Evolutionary conservation across 2,329 filamentous ascomycete genomes (phyloP).

Genomic region (Coniochaeta sp.): DNA sequence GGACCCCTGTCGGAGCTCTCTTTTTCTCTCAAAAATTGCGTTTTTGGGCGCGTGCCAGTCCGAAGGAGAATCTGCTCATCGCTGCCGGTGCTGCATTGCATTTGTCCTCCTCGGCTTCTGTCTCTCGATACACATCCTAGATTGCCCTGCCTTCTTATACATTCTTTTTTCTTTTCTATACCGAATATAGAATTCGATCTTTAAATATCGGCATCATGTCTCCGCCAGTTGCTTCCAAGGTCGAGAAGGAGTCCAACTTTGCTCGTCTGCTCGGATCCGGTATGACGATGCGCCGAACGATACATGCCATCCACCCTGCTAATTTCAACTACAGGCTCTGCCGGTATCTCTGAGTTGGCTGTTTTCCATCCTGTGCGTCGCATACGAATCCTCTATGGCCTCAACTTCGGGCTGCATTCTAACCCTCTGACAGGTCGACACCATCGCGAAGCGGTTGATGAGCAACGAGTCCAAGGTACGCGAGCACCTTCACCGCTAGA

Average conservation of each 20-base stretch:
- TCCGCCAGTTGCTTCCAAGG: conserved; percentile 38
- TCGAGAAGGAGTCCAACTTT: conserved; percentile 77
- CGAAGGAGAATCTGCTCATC: neutral
- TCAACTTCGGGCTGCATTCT: neutral
- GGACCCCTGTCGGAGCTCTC: neutral
- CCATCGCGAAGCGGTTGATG: conserved; percentile 98
- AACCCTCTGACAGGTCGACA: conserved; percentile 64
- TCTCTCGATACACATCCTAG: neutral
- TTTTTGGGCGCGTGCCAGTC: neutral
- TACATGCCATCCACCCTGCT: conserved; percentile 6
- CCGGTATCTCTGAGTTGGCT: conserved; percentile 86
- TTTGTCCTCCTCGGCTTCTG: neutral
- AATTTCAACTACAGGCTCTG: conserved; percentile 55
- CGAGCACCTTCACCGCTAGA: neutral
- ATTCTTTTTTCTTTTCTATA: neutral
- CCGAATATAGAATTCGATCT: neutral
- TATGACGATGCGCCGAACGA: conserved; percentile 28
- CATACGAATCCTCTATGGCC: conserved; percentile 2
- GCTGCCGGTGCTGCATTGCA: neutral
- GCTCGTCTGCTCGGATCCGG: conserved; percentile 89
- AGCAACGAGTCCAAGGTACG: conserved; percentile 79
- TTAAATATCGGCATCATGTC: conserved; percentile 40
- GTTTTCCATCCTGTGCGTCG: conserved; percentile 77
- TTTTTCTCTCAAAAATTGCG: neutral
- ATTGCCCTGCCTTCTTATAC: neutral